These are phyloP conservation scores for Ostreobium quekettii DNA, from an alignment of 139 green algal genomes.

Conservation along the genomic window DNA sequence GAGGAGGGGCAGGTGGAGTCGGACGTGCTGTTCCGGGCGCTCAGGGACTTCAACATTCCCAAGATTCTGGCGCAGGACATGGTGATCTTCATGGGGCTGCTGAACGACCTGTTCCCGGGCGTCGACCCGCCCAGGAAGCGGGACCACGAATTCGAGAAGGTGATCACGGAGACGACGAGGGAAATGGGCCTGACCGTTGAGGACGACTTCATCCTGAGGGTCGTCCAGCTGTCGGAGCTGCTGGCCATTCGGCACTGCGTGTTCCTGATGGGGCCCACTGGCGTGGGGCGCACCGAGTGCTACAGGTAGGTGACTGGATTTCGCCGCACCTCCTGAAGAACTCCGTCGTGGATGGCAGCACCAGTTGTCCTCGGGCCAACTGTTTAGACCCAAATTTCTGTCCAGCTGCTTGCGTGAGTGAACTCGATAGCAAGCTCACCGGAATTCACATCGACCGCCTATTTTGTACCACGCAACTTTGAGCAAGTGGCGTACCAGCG, in stretches of 20 bases:
- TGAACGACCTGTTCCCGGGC: conserved; percentile 73
- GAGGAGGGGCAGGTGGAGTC: conserved; percentile 72
- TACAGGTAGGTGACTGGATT: conserved; percentile 33
- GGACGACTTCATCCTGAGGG: conserved; percentile 67
- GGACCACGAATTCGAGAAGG: conserved; percentile 59
- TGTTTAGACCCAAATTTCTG: not conserved
- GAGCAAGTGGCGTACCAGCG: too few species aligned
- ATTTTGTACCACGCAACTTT: too few species aligned
- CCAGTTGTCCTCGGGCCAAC: not conserved
- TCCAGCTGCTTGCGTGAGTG: not conserved
- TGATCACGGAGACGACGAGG: conserved; percentile 35
- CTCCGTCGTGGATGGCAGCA: not conserved
- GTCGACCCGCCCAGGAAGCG: conserved; percentile 63
- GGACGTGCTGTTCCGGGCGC: conserved; percentile 72
- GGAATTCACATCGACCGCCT: too few species aligned
- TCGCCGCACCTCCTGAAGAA: not conserved
- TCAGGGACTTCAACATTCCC: conserved; percentile 80
- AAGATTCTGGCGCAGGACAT: conserved; percentile 74
- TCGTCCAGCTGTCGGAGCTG: conserved; percentile 70
- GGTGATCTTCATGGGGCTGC: conserved; percentile 77
- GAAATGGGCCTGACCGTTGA: conserved; percentile 52
- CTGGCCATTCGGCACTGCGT: conserved; percentile 77
- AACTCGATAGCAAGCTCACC: too few species aligned
- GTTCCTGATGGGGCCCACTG: conserved; percentile 79
- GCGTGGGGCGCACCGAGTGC: conserved; percentile 57